Base-by-base conservation (phyloP, 805 yeast genomes). In the Wickerhamomyces queroliae region DNA sequence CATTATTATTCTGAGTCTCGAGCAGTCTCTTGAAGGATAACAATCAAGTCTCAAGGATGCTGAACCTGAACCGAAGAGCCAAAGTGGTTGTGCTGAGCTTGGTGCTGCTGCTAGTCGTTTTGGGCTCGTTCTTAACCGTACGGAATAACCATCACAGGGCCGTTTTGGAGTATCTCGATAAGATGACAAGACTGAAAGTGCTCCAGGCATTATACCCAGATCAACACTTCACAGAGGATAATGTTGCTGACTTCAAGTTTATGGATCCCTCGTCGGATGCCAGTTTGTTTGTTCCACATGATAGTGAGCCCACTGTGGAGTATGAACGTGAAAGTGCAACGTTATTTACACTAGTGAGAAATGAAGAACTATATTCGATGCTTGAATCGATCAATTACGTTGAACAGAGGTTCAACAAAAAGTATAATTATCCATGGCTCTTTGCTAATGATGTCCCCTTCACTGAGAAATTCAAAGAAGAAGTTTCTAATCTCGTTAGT, bases 351-450 rank as follows among this genome's bases (percentile, higher is more conserved):
- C 64, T 86, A 26, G 87, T 86, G 32, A 70, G 89, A 48, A 84
- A 86, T 56, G 54, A 63, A 10, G 93, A 86, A 42, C 60, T 84
- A 4, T 74, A 69, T 53, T 63, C 62, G 12, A 66, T 85, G 55
- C 56, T 80, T 6, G 70, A 70, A 32, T 72, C 91, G 4, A 74
- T 85, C 37, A 72, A 76, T 46, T 70, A 71, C 41, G 75, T 80
- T 34, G 85, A 84, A 53, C 79, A 73, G 47, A 61, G 90, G 28
- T 84, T 83, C 65, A 84, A 84, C 58, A 33, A 56, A 31, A 61
- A 67, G 32, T 80, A 61, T 55, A 72, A 78, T 50, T 84, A 84
- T 54, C 89, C 83, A 56, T 84, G 88, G 86, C 78, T 83, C 1
- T 84, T 85, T 50, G 62, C 85, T 35, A 85, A 85, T 58, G 87